Evolutionary conservation across 805 yeast genomes (phyloP), one percentile per base, ranked within the genome.

Genomic region (Yarrowia sp.): DNA sequence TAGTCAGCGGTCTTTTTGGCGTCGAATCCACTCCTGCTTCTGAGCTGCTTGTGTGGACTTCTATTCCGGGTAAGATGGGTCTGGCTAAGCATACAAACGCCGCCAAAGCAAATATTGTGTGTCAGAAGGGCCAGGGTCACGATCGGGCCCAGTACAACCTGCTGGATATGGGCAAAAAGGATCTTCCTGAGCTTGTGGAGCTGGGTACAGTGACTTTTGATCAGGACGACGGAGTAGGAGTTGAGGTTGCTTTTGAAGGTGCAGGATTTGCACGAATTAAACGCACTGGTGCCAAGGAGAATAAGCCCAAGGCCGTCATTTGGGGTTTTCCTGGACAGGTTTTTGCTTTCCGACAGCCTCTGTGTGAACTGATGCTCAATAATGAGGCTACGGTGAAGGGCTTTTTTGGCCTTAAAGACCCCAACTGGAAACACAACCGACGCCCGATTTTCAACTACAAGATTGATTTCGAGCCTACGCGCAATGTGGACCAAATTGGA

Each of bases 321-420:
- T 58, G 63, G 63, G 63, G 63, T 14, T 58, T 41, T 24, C 51
- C 63, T 1, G 63, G 63, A 4, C 63, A 58, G 17, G 51, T 58
- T 9, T 58, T 58, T 41, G 63, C 51, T 12, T 41, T 58, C 51
- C 12, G 63, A 16, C 63, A 58, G 32, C 63, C 63, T 28, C 63
- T 58, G 16, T 41, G 63, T 21, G 63, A 58, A 30, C 10, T 58
- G 22, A 41, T 58, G 63, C 30, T 41, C 12, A 43, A 41, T 41
- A 58, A 43, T 21, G 51, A 58, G 4, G n/a, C 9, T 1, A 54
- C 44, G 4, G 46, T 38, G 9, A 36, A 38, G 26, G 61, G 61
- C 17, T 54, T 36, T 24, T 54, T 54, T 26, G 61, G 61, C 3
- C 36, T 26, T n/a, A 35, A 38, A 19, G 61, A 54, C 24, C 61